Evolutionary conservation across 1,284 basidiomycete species (phyloP).

Genomic region (Porodaedalea pini): DNA sequence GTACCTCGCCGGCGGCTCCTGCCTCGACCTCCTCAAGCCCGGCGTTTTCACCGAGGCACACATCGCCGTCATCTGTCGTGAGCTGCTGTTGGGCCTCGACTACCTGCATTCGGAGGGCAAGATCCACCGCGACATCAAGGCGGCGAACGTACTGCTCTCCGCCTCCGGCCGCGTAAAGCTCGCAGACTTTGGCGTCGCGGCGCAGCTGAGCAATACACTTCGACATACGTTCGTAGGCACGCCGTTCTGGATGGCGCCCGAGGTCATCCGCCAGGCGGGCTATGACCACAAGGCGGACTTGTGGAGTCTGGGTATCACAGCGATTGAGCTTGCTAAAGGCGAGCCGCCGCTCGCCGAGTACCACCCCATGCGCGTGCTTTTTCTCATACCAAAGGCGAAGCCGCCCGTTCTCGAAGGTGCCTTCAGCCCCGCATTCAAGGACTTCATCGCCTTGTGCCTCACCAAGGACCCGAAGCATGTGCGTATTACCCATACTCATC

Average conservation of each 20-base stretch:
- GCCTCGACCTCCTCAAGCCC: slow-evolving; percentile 90
- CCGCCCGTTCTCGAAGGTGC: slow-evolving; percentile 86
- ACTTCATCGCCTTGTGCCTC: slow-evolving; percentile 88
- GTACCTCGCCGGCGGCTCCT: slow-evolving; percentile 97
- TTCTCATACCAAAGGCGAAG: slow-evolving; percentile 95
- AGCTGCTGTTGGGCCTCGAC: slow-evolving; percentile 89
- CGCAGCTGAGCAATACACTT: slow-evolving; percentile 83
- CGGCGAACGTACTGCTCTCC: slow-evolving; percentile 91
- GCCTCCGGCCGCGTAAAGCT: slow-evolving; percentile 92
- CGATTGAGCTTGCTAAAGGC: slow-evolving; percentile 93
- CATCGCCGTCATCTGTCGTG: slow-evolving; percentile 92
- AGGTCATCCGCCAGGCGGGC: slow-evolving; percentile 94
- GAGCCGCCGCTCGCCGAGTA: slow-evolving; percentile 93
- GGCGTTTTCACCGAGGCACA: slow-evolving; percentile 88
- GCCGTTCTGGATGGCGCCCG: slow-evolving; percentile 98
- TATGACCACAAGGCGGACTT: slow-evolving; percentile 96
- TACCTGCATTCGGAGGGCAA: slow-evolving; percentile 94
- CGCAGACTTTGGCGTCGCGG: slow-evolving; percentile 95
- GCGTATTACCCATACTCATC: slow-evolving; percentile 1
- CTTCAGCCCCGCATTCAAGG: slow-evolving; percentile 85
- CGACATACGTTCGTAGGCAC: slow-evolving; percentile 95
- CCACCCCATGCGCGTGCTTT: slow-evolving; percentile 93
- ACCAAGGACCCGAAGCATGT: slow-evolving; percentile 88
- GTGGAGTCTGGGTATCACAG: slow-evolving; percentile 96
- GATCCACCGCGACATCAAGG: slow-evolving; percentile 98